These are phyloP conservation scores for Tolypocladium sp. DNA, from an alignment of 2,329 filamentous ascomycete species.

Conservation along the genomic window DNA sequence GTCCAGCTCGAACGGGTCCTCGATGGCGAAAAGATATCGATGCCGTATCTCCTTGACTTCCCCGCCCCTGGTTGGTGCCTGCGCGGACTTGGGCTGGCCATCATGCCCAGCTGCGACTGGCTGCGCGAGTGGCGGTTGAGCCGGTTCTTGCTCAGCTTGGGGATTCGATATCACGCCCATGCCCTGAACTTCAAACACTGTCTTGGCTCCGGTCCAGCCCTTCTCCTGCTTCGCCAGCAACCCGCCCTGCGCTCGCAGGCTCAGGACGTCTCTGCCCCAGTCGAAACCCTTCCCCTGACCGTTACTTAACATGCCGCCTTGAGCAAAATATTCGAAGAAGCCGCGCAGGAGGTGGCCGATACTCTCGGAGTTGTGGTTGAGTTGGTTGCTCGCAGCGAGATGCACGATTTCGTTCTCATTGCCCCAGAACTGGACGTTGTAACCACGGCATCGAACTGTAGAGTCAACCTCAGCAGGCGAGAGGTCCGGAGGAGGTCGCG, in stretches of 20 bases:
- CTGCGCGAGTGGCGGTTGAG: background rate
- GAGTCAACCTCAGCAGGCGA: constrained; percentile 13
- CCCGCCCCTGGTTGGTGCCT: constrained; percentile 18
- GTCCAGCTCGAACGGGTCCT: constrained; percentile 81
- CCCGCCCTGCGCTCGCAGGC: constrained; percentile 62
- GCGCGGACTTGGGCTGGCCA: background rate
- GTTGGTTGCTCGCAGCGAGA: constrained; percentile 45
- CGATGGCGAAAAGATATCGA: constrained; percentile 79
- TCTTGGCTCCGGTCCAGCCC: constrained; percentile 79
- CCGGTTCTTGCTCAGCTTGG: background rate
- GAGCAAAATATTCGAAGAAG: constrained; percentile 83
- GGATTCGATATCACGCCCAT: constrained; percentile 9
- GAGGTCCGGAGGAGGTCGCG: constrained; percentile 25
- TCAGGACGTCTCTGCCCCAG: constrained; percentile 74
- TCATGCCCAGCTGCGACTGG: background rate
- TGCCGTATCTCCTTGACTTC: constrained; percentile 63
- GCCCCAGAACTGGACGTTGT: constrained; percentile 68
- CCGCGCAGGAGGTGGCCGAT: constrained; percentile 65
- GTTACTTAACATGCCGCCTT: constrained; percentile 44
- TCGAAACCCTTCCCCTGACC: constrained; percentile 53
- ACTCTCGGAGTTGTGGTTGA: constrained; percentile 61
- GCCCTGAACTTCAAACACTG: constrained; percentile 45
- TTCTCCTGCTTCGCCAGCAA: constrained; percentile 67
- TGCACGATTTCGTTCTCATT: constrained; percentile 60
- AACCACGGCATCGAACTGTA: constrained; percentile 45